Percentiles rank a stretch among this genome's conserved stretches.
These are phyloP conservation scores for Rugonectria rugulosa DNA, from an alignment of 2,329 filamentous ascomycete species.

Conservation along the genomic window DNA sequence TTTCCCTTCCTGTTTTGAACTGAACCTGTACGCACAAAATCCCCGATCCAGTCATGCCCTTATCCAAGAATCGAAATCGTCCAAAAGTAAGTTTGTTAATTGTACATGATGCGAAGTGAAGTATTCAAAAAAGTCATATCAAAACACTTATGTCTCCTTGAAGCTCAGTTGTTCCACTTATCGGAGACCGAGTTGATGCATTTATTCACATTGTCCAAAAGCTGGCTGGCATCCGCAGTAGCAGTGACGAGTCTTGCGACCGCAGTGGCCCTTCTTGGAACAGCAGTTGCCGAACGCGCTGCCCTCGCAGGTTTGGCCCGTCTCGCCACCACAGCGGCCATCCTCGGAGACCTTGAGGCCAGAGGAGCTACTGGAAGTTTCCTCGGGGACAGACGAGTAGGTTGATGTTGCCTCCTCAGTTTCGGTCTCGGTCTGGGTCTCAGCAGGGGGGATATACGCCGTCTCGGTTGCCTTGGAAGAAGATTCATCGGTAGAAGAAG, in stretches of 20 bases:
- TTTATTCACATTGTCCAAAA: conserved; percentile 45
- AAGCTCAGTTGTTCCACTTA: neutral
- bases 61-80: conserved; percentile 23
- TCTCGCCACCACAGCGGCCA: conserved; percentile 50
- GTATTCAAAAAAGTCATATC: neutral
- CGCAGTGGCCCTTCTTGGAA: conserved; percentile 50
- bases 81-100: conserved; percentile 26
- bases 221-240: conserved; percentile 45
- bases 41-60: conserved; percentile 16
- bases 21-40: neutral
- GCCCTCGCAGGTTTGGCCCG: conserved; percentile 51
- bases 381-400: conserved; percentile 17
- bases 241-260: conserved; percentile 46
- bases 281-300: conserved; percentile 54
- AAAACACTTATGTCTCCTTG: neutral
- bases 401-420: conserved; percentile 13
- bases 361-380: conserved; percentile 25
- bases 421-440: neutral
- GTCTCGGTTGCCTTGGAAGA: conserved; percentile 20
- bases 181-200: neutral
- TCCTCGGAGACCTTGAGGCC: conserved; percentile 46
- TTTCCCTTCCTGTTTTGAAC: conserved; percentile 11
- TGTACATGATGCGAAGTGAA: conserved; percentile 37
- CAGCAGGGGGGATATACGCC: neutral
- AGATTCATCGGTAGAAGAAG: conserved; percentile 4